Evolutionary conservation across 2,329 filamentous ascomycete species (phyloP).

Genomic region (Basipetospora chlamydospora): DNA sequence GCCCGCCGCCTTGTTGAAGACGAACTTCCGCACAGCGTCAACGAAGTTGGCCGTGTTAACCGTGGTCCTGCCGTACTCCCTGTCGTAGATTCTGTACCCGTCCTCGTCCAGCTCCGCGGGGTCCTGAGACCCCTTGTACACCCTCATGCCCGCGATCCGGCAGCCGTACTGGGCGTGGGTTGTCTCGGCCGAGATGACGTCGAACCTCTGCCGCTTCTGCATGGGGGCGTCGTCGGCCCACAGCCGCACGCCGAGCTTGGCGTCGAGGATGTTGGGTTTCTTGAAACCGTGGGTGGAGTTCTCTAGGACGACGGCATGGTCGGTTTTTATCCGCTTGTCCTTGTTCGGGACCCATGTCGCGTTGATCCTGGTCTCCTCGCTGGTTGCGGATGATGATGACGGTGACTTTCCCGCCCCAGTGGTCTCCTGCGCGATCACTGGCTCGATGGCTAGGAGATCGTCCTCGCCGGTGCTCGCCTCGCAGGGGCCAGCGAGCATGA

Average conservation of each 20-base stretch:
- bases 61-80: conserved; percentile 41
- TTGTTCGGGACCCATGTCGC: conserved; percentile 33
- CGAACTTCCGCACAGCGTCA: conserved; percentile 38
- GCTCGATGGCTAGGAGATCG: conserved; percentile 26
- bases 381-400: conserved; percentile 13
- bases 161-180: conserved; percentile 48
- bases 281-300: conserved; percentile 72
- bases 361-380: conserved; percentile 8
- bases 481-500: conserved; percentile 48
- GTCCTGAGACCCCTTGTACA: conserved; percentile 42
- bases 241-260: conserved; percentile 75
- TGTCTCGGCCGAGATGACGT: conserved; percentile 42
- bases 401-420: no score
- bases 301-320: conserved; percentile 68
- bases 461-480: conserved; percentile 33
- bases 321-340: conserved; percentile 53
- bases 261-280: conserved; percentile 78
- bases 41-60: conserved; percentile 40
- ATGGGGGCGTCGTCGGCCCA: conserved; percentile 62
- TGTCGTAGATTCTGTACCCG: conserved; percentile 45
- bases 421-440: conserved; percentile 19
- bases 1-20: conserved; percentile 44
- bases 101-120: conserved; percentile 35
- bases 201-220: conserved; percentile 45
- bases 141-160: conserved; percentile 50